phyloP scores from a whole-genome alignment of 2,329 filamentous ascomycete species.

The Pseudocercospora vitis region DNA sequence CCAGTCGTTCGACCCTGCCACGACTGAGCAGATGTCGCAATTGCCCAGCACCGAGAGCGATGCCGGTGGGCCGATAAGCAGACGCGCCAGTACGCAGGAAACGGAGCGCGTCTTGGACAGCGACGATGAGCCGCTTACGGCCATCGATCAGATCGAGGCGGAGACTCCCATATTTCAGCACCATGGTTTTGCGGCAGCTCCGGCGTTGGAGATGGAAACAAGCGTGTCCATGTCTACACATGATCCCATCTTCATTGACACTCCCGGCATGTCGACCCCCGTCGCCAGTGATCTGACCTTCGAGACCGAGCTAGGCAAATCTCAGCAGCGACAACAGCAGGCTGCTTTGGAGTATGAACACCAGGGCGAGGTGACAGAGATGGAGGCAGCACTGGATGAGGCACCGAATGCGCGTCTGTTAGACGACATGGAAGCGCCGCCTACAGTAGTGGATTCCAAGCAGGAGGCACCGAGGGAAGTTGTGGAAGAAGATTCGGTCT shows the following conservation, averaged over 20 bases:
- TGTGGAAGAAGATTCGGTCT: conserved; percentile 16
- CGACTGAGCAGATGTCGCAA: conserved; percentile 16
- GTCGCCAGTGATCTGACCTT: conserved; percentile 12
- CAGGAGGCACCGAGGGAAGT: conserved; percentile 15
- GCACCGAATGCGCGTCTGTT: conserved; percentile 45
- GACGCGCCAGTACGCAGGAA: conserved; percentile 2
- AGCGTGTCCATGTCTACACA: conserved; percentile 20
- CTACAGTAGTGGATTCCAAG: conserved; percentile 28
- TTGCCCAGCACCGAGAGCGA: conserved; percentile 17
- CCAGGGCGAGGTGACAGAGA: conserved; percentile 46
- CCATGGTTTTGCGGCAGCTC: conserved; percentile 19
- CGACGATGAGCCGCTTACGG: conserved; percentile 19
- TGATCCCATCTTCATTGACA: conserved; percentile 18
- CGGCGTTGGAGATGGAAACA: conserved; percentile 27
- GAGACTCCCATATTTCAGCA: conserved; percentile 28
- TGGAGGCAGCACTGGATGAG: conserved; percentile 50
- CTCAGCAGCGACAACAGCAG: conserved; percentile 10
- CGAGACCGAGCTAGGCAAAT: conserved; percentile 18
- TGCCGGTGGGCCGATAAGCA: conserved; percentile 18
- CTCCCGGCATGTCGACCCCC: conserved; percentile 20
- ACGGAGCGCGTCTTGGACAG: conserved; percentile 10
- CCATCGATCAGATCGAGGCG: conserved; percentile 22
- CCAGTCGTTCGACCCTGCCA: conserved; percentile 3
- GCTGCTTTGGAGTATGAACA: conserved; percentile 43
- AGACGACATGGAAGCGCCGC: conserved; percentile 39